Conservation (phyloP, 2,329 filamentous ascomycete species). For the Metarhizium rileyi region DNA sequence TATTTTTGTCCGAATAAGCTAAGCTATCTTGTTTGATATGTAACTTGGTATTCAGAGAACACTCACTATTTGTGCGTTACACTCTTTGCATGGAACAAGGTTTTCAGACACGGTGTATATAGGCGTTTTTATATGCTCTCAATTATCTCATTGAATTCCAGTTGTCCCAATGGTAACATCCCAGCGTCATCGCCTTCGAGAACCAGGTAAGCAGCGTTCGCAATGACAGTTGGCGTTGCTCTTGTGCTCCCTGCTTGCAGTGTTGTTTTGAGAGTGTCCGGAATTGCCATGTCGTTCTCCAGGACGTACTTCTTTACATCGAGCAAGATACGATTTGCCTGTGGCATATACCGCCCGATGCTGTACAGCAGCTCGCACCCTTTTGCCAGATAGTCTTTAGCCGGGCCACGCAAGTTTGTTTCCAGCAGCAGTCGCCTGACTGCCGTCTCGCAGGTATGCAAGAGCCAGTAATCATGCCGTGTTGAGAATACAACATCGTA, state of each 20-base stretch:
- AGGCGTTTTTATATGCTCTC: background rate
- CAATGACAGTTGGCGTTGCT: background rate
- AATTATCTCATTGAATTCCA: background rate
- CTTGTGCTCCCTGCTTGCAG: background rate
- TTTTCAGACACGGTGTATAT: background rate
- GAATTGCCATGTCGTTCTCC: background rate
- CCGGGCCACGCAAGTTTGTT: background rate
- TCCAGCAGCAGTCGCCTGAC: slow-evolving; percentile 3
- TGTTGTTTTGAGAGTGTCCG: background rate
- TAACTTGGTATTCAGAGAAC: too few relatives aligned
- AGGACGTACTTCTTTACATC: background rate
- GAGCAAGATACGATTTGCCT: slow-evolving; percentile 1
- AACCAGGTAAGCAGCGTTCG: background rate
- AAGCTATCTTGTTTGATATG: too few relatives aligned
- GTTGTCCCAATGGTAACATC: background rate
- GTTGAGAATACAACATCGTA: slow-evolving; percentile 16
- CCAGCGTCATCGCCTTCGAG: background rate
- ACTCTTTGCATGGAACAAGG: too few relatives aligned
- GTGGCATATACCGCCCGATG: slow-evolving; percentile 3
- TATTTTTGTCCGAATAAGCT: too few relatives aligned
- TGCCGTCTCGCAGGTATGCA: slow-evolving; percentile 6
- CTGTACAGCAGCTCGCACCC: slow-evolving; percentile 7
- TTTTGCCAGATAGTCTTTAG: slow-evolving; percentile 1
- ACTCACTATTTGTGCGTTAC: too few relatives aligned
- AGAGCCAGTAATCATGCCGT: slow-evolving; percentile 14